These are phyloP conservation scores for Amanita molliuscula DNA, from an alignment of 768 basidiomycete genomes.

Conservation along the genomic window DNA sequence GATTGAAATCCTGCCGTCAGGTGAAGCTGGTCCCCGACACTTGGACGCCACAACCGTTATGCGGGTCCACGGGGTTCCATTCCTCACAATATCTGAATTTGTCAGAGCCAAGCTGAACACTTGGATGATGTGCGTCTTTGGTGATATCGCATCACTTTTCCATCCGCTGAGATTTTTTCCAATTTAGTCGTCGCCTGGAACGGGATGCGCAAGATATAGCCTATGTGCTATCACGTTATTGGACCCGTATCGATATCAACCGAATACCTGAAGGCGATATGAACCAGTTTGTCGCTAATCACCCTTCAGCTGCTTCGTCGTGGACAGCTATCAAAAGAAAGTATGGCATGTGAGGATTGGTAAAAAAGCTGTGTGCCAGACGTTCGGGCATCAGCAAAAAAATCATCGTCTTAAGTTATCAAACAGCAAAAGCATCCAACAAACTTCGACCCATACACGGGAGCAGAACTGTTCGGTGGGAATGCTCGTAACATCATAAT, in stretches of 20 bases:
- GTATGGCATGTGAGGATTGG: slow-evolving; percentile 44
- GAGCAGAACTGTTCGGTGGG: neutral
- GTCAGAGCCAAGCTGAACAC: slow-evolving; percentile 75
- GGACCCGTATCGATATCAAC: slow-evolving; percentile 79
- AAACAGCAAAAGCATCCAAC: neutral
- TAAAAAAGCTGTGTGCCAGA: neutral
- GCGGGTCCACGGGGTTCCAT: slow-evolving; percentile 62
- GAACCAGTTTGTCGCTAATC: slow-evolving; percentile 57
- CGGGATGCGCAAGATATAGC: slow-evolving; percentile 71
- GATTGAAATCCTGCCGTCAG: slow-evolving; percentile 80
- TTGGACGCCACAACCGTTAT: slow-evolving; percentile 61
- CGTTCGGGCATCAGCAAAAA: neutral
- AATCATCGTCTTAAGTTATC: too few species aligned
- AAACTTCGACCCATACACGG: neutral
- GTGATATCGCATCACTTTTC: slow-evolving; percentile 9
- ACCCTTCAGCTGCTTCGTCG: slow-evolving; percentile 52
- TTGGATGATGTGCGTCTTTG: slow-evolving; percentile 61
- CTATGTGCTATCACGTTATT: slow-evolving; percentile 62
- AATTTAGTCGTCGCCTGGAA: slow-evolving; percentile 53
- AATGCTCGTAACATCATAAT: neutral
- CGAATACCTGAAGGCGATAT: slow-evolving; percentile 82
- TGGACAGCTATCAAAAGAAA: slow-evolving; percentile 71
- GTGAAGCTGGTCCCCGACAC: slow-evolving; percentile 70
- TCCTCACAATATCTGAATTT: slow-evolving; percentile 80
- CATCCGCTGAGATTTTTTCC: slow-evolving; percentile 10